Evolutionary conservation across 768 basidiomycete genomes (phyloP), one percentile per base, ranked within the genome.

Genomic region (Boletus reticuloceps): DNA sequence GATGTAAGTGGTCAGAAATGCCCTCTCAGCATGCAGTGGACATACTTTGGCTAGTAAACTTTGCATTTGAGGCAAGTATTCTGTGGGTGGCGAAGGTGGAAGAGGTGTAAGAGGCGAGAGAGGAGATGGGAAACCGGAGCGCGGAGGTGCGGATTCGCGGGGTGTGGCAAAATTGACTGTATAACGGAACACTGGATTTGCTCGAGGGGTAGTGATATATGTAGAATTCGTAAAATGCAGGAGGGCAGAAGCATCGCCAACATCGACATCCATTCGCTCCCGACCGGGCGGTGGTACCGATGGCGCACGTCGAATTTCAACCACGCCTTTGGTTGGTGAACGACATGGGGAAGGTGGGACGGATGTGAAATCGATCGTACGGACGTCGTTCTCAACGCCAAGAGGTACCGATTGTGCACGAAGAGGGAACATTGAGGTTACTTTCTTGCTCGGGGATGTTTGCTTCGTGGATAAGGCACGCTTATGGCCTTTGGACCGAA

Each of bases 21-120:
- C 25, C 31, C 19, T 37, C 34, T 41, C 13, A 47, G 4, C n/a
- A 43, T 32, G 31, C 12, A 39, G 20, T n/a, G n/a, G 13, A 54
- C 66, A 17, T 56, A 71, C 69, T 38, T 64, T 56, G 9, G 52
- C 25, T 13, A 63, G 27, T 36, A 69, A 42, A 43, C 27, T 45
- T 37, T 45, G 58, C 43, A 59, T 58, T 19, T 32, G 46, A 20
- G 58, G 60, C 8, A 51, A 43, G 37, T 20, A 22, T 47, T 47
- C 59, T 4, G 36, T 19, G 29, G 64, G 62, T 6, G 82, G 81
- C 2, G 82, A 80, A 55, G 77, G 73, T 7, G 81, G 77, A 34
- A 81, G 61, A 8, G 83, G 82, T 8, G 83, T 82, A 36, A 85
- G 69, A 17, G 77, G 77, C 1, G 78, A 79, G 54, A 74, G 64